Evolutionary conservation across 1,284 basidiomycete species (phyloP).

Genomic region (Ustilago bromivora): DNA sequence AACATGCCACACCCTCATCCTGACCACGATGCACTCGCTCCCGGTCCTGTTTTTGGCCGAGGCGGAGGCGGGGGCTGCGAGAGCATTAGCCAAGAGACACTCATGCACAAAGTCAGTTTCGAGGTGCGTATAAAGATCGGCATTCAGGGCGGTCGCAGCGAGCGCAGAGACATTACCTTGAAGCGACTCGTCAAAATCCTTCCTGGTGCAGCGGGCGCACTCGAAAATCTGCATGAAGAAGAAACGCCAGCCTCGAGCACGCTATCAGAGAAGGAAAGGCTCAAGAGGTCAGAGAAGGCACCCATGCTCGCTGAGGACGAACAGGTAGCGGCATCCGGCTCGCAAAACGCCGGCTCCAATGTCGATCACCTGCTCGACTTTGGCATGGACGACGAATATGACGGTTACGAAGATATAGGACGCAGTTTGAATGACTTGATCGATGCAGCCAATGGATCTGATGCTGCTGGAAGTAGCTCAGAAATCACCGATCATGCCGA

Average conservation of each 20-base stretch:
- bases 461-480: conserved; percentile 19
- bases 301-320: conserved; percentile 21
- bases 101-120: conserved; percentile 65
- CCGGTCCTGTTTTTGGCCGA: conserved; percentile 51
- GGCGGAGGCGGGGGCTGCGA: conserved; percentile 66
- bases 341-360: neutral
- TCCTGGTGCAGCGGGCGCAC: conserved; percentile 59
- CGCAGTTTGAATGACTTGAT: conserved; percentile 37
- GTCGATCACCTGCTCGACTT: conserved; percentile 45
- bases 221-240: conserved; percentile 17
- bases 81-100: conserved; percentile 65
- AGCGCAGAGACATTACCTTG: conserved; percentile 55
- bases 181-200: conserved; percentile 53
- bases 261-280: conserved; percentile 33
- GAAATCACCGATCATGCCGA: conserved; percentile 32
- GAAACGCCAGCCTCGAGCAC: neutral
- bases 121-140: conserved; percentile 60
- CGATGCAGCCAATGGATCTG: conserved; percentile 26
- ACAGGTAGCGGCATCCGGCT: conserved; percentile 20
- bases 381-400: conserved; percentile 55
- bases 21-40: conserved; percentile 61
- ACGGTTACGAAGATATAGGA: conserved; percentile 61
- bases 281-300: conserved; percentile 45
- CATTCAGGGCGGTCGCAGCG: conserved; percentile 46
- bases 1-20: conserved; percentile 66